Evolutionary conservation across 768 basidiomycete genomes (phyloP), one percentile per base, ranked within the genome.

Genomic region (Mycena olivaceomarginata): DNA sequence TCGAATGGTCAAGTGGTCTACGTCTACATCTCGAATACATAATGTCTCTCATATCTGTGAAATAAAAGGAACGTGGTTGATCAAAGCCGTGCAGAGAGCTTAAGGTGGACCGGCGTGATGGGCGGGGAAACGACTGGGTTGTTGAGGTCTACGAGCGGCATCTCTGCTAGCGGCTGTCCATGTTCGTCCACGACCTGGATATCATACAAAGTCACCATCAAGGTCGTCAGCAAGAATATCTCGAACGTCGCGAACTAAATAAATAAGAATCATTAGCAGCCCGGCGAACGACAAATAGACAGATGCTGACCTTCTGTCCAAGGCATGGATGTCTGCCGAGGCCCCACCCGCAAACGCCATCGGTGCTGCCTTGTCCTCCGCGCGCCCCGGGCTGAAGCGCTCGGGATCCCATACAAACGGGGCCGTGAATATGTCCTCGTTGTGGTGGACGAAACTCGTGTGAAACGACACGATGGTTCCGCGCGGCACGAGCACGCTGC

Each of bases 221-320:
- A 45, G 18, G 70, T 39, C 16, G 60, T 63, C 20, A 71, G 43
- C 46, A 71, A 20, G 45, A 31, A 71, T 11, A 37, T 48, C 13
- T 71, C 70, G 60, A 71, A 71, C 25, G 39, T 71, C 43, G 70
- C 70, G 60, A 71, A 71, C 70, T 71, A 51, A 22, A 60, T 6
- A 22, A 60, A 25, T 25, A 62, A 43, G 11, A 31, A 48, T 40
- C 45, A 46, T 62, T 18, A 20, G n/a, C 20, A 48, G 45, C 4
- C 9, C 56, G 40, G 40, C 57, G n/a, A n/a, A 62, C 12, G 22
- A 31, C 10, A 25, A 25, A 25, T 16, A 45, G 41, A 20, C 12
- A 25, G 41, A 41, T 31, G 40, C 57, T 25, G 5, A 13, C 70
- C 70, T 71, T 71, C 16, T 63, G 70, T 63, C 70, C 70, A 40